Evolutionary conservation across 2,329 filamentous ascomycete species (phyloP), one percentile per base, ranked within the genome.

Genomic region (Pestalotiopsis sp.): DNA sequence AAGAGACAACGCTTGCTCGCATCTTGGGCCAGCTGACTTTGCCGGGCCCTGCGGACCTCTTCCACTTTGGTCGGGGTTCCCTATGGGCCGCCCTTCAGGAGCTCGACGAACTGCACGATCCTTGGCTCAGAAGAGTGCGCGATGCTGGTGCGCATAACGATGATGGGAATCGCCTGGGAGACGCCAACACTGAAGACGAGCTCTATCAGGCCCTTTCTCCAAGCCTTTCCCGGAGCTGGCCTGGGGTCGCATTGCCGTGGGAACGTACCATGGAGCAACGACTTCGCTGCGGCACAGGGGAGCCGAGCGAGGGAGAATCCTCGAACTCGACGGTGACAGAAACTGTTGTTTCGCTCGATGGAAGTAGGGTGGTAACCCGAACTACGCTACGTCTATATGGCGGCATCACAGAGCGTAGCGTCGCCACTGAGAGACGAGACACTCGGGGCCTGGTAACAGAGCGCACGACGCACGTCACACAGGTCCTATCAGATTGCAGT

Each of bases 291-390:
- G 39, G 13, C 9, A 39, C n/a, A 13, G 27, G n/a, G 45, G 56
- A 52, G 14, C n/a, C 61, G n/a, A 27, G n/a, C 20, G 3, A n/a
- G 3, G 5, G 13, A 45, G 31, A 45, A 36, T n/a, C 61, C 14
- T 39, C 41, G 57, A 38, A 63, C 36, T 31, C 41, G 41, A 68
- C 20, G 38, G 59, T 38, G 61, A 71, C 27, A 39, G 58, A 72
- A 20, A 71, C 68, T 11, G 66, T 66, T 9, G 64, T 70, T 31
- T 72, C 68, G 6, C 63, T 71, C 3, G 74, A 74, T 61, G 77
- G 76, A 2, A 75, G 73, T 45, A 77, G 70, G 67, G 68, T 68
- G 3, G 57, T 75, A 7, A 70, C 66, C 25, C 73, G 70, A 20
- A 27, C 45, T 5, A 31, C 60, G 14, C 57, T 64, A 3, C 64